phyloP scores from a whole-genome alignment of 768 basidiomycete species.

The Collybia sordida region DNA sequence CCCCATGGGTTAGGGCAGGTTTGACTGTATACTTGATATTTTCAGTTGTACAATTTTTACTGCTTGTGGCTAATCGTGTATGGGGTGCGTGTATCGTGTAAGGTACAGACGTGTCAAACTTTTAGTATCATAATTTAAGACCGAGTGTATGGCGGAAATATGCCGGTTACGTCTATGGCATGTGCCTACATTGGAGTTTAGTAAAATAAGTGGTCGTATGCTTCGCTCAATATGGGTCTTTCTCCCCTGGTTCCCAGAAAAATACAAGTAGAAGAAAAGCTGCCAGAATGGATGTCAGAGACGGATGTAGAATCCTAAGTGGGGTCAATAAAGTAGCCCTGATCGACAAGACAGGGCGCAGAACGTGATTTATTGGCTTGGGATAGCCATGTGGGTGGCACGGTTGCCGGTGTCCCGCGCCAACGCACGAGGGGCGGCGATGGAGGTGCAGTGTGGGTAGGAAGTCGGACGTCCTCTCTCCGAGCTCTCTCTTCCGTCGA shows the following conservation, averaged over 20 bases:
- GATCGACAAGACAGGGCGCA: conserved; percentile 11
- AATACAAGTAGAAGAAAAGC: conserved; percentile 5
- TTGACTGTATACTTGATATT: not conserved
- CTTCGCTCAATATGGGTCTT: conserved; percentile 11
- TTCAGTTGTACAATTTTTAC: not conserved
- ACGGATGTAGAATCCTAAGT: not conserved
- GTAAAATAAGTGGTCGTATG: not conserved
- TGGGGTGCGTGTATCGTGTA: too few relatives aligned
- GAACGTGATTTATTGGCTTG: conserved; percentile 17
- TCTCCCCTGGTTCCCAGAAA: conserved; percentile 16
- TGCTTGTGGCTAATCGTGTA: not conserved
- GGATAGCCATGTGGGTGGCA: conserved; percentile 11
- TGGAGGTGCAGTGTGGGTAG: conserved; percentile 3
- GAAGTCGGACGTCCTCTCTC: not conserved
- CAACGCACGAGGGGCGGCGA: conserved; percentile 22
- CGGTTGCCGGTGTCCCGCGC: conserved; percentile 8
- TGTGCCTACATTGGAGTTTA: conserved; percentile 1
- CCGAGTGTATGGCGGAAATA: not conserved
- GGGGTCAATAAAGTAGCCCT: conserved; percentile 3
- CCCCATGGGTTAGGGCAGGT: too few relatives aligned
- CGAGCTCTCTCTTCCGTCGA: not conserved
- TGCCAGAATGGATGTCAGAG: conserved; percentile 2
- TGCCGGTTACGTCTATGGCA: not conserved
- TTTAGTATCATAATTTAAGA: not conserved
- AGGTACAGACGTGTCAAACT: not conserved